Evolutionary conservation across 805 yeast species (phyloP), one percentile per base, ranked within the genome.

Genomic region (Starmera quercuum): DNA sequence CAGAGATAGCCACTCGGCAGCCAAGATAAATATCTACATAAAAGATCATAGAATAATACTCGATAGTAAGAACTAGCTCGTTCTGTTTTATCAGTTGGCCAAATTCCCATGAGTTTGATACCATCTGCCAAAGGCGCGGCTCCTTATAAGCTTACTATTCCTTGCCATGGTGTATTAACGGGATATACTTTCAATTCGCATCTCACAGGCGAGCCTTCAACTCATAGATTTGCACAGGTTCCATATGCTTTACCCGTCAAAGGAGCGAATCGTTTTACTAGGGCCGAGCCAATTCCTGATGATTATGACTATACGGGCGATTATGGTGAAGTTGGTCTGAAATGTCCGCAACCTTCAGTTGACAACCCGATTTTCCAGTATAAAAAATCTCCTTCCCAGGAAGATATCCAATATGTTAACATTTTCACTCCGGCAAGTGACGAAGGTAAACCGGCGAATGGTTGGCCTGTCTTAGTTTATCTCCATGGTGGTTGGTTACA

Each of bases 401-500:
- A 64, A 36, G 54, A 59, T 36, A 55, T 61, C 32, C 51, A 47
- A 26, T 53, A 52, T 35, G 34, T 51, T 26, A 64, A 64, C 41
- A 59, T 64, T 31, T 65, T 64, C 59, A 44, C 59, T 10, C 70
- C 71, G 8, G n/a, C n/a, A n/a, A n/a, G n/a, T n/a, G 41, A 53
- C 3, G 49, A 45, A 2, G 33, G 36, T 10, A 38, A 55, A 20
- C 69, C 68, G 12, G 40, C 42, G 7, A n/a, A n/a, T n/a, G 70
- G 70, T 5, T 64, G 67, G 68, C 68, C 69, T 5, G 69, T 64
- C 14, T 35, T 54, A 33, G 39, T 59, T 26, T 63, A 58, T 44
- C 44, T 64, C 25, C 71, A 64, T 45, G 72, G 72, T 19, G 72
- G 72, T 6, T 64, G 61, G 53, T 43, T 66, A 19, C 68, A 62